Evolutionary conservation across 371 early-diverging fungal species (phyloP).

Genomic region (Rhizopus delemar): DNA sequence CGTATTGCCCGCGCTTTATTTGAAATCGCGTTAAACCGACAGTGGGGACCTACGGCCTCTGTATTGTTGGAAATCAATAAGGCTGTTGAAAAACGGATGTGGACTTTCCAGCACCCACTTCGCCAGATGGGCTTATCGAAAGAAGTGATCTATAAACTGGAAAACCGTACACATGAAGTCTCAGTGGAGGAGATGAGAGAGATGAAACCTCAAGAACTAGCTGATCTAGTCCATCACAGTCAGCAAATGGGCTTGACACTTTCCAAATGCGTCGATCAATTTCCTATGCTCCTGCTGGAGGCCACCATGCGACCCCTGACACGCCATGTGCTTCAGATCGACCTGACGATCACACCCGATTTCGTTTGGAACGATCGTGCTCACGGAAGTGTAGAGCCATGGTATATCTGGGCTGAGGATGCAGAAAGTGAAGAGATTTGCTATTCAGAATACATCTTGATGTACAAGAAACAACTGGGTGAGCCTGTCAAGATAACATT

Average conservation of each 20-base stretch:
- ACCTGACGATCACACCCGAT: slow-evolving; percentile 76
- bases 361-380: slow-evolving; percentile 92
- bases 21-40: slow-evolving; percentile 88
- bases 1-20: slow-evolving; percentile 95
- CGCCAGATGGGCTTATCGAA: slow-evolving; percentile 80
- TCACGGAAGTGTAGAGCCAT: slow-evolving; percentile 87
- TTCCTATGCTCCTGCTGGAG: slow-evolving; percentile 81
- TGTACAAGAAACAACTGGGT: slow-evolving; percentile 51
- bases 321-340: slow-evolving; percentile 82
- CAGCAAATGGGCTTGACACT: slow-evolving; percentile 77
- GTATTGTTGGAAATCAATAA: slow-evolving; percentile 85
- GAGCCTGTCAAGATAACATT: slow-evolving; percentile 73
- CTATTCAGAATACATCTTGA: slow-evolving; percentile 57
- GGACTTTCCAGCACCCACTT: slow-evolving; percentile 94
- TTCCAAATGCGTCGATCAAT: slow-evolving; percentile 73
- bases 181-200: slow-evolving; percentile 80
- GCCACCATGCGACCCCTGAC: slow-evolving; percentile 89
- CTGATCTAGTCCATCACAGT: slow-evolving; percentile 77
- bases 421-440: slow-evolving; percentile 59
- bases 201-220: slow-evolving; percentile 83
- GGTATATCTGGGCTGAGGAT: slow-evolving; percentile 96
- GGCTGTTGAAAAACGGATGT: slow-evolving; percentile 88
- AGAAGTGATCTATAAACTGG: slow-evolving; percentile 78
- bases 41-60: slow-evolving; percentile 86
- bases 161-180: slow-evolving; percentile 56